Evolutionary conservation across 78 protist genomes (phyloP).

Genomic region (Capsaspora owczarzaki): DNA sequence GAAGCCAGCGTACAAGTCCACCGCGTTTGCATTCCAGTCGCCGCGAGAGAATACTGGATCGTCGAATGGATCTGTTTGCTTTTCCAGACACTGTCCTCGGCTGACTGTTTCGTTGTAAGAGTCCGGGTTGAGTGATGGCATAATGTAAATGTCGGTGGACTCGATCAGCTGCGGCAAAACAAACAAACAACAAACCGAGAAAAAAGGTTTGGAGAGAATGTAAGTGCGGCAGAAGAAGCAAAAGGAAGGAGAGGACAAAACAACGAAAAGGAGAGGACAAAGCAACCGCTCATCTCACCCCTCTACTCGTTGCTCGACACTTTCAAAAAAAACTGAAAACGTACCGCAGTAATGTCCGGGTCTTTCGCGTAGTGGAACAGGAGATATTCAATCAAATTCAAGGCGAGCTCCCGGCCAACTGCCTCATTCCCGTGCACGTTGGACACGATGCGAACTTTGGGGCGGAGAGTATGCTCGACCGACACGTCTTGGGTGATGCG

Average conservation of each 20-base stretch:
- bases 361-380: neutral
- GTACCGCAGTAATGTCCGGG: neutral
- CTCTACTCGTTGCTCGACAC: no score
- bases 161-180: slow-evolving; percentile 20
- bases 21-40: neutral
- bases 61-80: no score
- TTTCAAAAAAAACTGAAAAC: no score
- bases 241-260: no score
- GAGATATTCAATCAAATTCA: neutral
- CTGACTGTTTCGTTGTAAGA: slow-evolving; percentile 25
- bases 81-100: no score
- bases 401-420: neutral
- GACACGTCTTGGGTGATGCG: neutral
- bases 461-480: neutral
- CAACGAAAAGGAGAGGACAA: no score
- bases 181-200: no score
- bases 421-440: neutral
- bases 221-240: no score
- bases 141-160: slow-evolving; percentile 32
- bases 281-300: no score
- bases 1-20: neutral
- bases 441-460: neutral
- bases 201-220: no score
- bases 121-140: slow-evolving; percentile 77
- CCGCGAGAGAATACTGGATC: no score